Evolutionary conservation across 2,329 filamentous ascomycete genomes (phyloP), one percentile per base, ranked within the genome.

Genomic region (Fusarium sp.): DNA sequence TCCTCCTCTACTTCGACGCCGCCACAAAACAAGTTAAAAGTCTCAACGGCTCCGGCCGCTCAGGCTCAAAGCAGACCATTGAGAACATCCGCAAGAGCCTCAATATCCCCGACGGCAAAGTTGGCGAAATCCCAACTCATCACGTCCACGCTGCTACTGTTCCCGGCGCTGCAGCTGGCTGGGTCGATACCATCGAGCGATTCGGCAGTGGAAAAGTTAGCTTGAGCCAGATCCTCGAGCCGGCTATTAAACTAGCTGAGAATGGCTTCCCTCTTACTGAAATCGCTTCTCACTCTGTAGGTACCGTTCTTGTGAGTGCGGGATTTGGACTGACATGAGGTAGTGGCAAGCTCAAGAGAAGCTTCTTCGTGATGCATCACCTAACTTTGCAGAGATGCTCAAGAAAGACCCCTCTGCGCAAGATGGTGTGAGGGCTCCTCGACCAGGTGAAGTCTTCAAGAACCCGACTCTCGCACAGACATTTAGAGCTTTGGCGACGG

Each of bases 21-120:
- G 89, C 92, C 76, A 94, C 92, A 0, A 93, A 93, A 80, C 93
- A 93, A 72, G 92, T 98, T 14, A 92, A 91, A 62, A 94, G 95
- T 15, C 85, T 98, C 82, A 99, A 99, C 82, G 96, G 95, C 26
- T 98, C 95, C 3, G 96, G 96, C n/a, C 91, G 96, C 35, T 90
- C 94, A 7, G 91, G 93, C 9, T 87, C 84, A 58, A 90, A 92
- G 42, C 90, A 85, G 72, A 93, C 91, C 0, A 86, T 97, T 2
- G 91, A 94, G 60, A 87, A 86, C 38, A 88, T 97, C 62, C 89
- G 93, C 31, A 87, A 88, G 64, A 91, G 93, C 72, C 86, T 98
- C 31, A 90, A 90, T 1, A 78, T 96, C 20, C 85, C 87, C 4
- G 87, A 90, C 13, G 90, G 87, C 18, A 83, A 89, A 44, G 75